These are phyloP conservation scores for Saururus chinensis DNA, from an alignment of 164 flowering plant species.

Conservation along the genomic window DNA sequence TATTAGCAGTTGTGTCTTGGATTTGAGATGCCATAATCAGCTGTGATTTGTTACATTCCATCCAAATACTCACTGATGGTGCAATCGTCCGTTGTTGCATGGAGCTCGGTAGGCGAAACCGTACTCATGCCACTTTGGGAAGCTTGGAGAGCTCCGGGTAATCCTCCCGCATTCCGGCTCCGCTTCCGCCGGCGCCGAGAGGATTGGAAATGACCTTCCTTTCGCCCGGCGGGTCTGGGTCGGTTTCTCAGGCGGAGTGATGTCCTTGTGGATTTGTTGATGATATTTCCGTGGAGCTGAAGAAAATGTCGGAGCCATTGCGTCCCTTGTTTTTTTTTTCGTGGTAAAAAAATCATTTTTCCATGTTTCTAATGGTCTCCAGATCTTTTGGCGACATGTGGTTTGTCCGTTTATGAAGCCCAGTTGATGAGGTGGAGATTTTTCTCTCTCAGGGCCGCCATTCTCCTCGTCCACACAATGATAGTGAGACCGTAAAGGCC, in stretches of 20 bases:
- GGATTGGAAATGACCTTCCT: background rate
- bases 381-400: background rate
- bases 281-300: background rate
- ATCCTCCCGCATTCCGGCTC: slow-evolving; percentile 16
- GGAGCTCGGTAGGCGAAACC: too few species aligned
- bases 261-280: too few species aligned
- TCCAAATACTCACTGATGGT: too few species aligned
- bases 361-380: background rate
- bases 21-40: too few species aligned
- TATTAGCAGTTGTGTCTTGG: too few species aligned
- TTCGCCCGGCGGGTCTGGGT: background rate
- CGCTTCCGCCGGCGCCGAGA: background rate
- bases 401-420: background rate
- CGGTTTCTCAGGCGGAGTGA: background rate
- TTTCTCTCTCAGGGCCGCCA: background rate
- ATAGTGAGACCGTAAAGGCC: too few species aligned
- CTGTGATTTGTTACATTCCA: too few species aligned
- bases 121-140: too few species aligned
- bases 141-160: too few species aligned
- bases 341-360: too few species aligned
- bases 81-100: too few species aligned
- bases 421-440: background rate
- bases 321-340: too few species aligned
- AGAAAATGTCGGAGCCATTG: background rate
- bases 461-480: background rate